These are phyloP conservation scores for Chlorella sp. DNA, from an alignment of 139 green algal species.

Conservation along the genomic window DNA sequence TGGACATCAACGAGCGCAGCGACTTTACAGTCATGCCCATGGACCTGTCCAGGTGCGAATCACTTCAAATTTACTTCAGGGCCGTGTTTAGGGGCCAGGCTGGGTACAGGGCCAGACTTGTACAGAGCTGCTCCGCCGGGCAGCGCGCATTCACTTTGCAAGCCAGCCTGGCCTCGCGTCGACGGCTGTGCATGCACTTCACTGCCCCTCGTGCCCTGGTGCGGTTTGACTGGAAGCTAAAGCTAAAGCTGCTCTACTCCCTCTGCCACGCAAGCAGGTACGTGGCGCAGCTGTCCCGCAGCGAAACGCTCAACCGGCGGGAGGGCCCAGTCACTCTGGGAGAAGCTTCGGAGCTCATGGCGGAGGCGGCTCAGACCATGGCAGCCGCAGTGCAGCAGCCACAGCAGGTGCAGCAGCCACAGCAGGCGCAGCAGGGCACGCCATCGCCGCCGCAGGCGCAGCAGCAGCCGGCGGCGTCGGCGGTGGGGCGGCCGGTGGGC, in stretches of 20 bases:
- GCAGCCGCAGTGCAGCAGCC: neutral
- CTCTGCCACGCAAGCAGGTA: neutral
- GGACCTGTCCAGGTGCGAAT: conserved; percentile 4
- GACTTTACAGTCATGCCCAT: conserved; percentile 39
- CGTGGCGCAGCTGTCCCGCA: conserved; percentile 6
- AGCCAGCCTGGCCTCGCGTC: too few relatives aligned
- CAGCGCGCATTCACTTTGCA: too few relatives aligned
- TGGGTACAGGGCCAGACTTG: too few relatives aligned
- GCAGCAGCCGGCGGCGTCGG: neutral
- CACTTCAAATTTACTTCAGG: too few relatives aligned
- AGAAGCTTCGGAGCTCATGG: conserved; percentile 10
- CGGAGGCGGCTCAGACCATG: neutral
- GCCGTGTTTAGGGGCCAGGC: too few relatives aligned
- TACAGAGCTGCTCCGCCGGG: too few relatives aligned
- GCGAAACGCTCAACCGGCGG: neutral
- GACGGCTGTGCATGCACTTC: too few relatives aligned
- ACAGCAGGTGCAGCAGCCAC: neutral
- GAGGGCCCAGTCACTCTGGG: neutral
- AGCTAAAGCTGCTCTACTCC: neutral
- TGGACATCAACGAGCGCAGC: conserved; percentile 32
- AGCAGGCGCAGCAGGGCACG: neutral
- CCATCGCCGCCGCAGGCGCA: too few relatives aligned
- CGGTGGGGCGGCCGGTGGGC: neutral
- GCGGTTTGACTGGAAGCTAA: too few relatives aligned
- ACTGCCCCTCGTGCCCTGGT: too few relatives aligned